Percentiles rank a stretch among this genome's conserved stretches.
These are phyloP conservation scores for Biscogniauxia mediterranea DNA, from an alignment of 2,329 filamentous ascomycete species.

Conservation along the genomic window DNA sequence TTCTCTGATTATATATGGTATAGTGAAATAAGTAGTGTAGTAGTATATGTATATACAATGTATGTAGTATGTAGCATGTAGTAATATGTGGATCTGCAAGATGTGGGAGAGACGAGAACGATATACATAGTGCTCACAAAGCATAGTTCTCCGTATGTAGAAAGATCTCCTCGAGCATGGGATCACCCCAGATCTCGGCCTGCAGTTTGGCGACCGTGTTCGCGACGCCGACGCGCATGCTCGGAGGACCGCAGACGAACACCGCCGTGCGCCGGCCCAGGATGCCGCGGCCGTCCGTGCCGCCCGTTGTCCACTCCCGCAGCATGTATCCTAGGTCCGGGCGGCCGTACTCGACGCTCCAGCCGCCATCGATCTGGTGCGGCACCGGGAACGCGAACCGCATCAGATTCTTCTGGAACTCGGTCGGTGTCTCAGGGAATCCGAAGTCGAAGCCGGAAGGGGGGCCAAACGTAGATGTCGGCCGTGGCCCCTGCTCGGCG, in stretches of 20 bases:
- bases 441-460: conserved; percentile 72
- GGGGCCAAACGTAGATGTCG: conserved; percentile 57
- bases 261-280: conserved; percentile 82
- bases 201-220: conserved; percentile 81
- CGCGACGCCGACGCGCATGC: conserved; percentile 86
- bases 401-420: conserved; percentile 87
- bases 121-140: conserved; percentile 49
- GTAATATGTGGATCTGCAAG: neutral
- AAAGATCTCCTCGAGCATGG: conserved; percentile 83
- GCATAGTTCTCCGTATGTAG: conserved; percentile 95
- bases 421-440: conserved; percentile 79
- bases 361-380: conserved; percentile 71
- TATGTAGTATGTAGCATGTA: neutral
- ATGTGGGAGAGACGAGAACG: neutral
- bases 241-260: conserved; percentile 86
- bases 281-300: conserved; percentile 61
- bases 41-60: conserved; percentile 2
- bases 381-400: conserved; percentile 80
- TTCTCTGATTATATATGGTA: neutral
- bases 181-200: conserved; percentile 76
- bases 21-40: neutral
- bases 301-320: conserved; percentile 74
- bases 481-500: conserved; percentile 36
- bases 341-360: conserved; percentile 89
- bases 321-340: conserved; percentile 88